These are phyloP conservation scores for Aechmea fasciata DNA, from an alignment of 176 grass and related monocot species.

Conservation along the genomic window DNA sequence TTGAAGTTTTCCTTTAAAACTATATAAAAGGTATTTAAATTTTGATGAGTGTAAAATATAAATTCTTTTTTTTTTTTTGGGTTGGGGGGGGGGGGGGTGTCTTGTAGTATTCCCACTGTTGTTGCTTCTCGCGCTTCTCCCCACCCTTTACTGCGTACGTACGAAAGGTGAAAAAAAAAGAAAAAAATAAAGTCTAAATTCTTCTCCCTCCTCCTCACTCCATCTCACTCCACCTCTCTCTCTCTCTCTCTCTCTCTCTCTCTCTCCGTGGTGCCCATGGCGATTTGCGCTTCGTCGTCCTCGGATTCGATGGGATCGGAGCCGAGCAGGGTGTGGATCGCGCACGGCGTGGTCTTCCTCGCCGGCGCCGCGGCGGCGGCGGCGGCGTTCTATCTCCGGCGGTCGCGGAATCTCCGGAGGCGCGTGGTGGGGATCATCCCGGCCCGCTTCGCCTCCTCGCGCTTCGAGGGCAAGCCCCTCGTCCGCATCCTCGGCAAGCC, in stretches of 20 bases:
- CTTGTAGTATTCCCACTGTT: too few species aligned
- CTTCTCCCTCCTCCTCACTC: not conserved
- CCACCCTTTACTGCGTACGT: too few species aligned
- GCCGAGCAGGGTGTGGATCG: slow-evolving; percentile 27
- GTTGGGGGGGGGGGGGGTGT: too few species aligned
- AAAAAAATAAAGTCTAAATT: too few species aligned
- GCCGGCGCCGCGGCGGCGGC: slow-evolving; percentile 19
- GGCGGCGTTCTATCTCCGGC: slow-evolving; percentile 30
- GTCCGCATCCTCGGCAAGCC: slow-evolving; percentile 70
- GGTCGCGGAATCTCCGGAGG: slow-evolving; percentile 41
- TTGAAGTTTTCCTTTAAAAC: too few species aligned
- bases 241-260: not conserved
- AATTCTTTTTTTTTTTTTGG: too few species aligned
- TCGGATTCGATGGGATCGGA: slow-evolving; percentile 9
- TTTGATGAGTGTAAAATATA: too few species aligned
- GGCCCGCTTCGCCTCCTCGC: slow-evolving; percentile 82
- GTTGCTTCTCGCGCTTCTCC: too few species aligned
- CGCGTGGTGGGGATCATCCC: slow-evolving; percentile 74
- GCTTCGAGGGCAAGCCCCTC: slow-evolving; percentile 86
- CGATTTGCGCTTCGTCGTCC: slow-evolving; percentile 48
- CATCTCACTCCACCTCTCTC: not conserved
- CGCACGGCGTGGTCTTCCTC: slow-evolving; percentile 40
- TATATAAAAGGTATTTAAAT: too few species aligned
- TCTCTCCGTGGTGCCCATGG: slow-evolving; percentile 18
- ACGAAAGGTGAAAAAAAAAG: too few species aligned